phyloP scores from a whole-genome alignment of 345 rosid genomes.

The Acer negundo region DNA sequence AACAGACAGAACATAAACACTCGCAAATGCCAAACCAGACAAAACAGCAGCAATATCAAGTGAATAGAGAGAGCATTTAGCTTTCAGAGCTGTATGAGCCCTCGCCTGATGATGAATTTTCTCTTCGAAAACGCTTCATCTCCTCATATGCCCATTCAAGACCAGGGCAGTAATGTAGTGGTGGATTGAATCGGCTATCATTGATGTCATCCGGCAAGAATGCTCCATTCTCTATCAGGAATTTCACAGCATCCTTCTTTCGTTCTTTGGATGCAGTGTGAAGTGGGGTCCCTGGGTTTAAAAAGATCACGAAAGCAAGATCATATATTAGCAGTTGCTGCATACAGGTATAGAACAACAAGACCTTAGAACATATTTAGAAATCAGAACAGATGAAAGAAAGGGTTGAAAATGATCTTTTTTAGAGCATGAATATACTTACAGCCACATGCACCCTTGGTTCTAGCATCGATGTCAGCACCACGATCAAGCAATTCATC shows the following conservation, averaged over 20 bases:
- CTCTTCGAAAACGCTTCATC: slow-evolving; percentile 54
- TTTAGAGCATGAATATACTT: slow-evolving; percentile 23
- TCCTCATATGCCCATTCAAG: slow-evolving; percentile 99
- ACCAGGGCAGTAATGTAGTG: slow-evolving; percentile 91
- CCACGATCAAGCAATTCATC: slow-evolving; percentile 93
- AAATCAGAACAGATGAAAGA: background rate
- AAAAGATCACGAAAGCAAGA: background rate
- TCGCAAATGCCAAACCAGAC: background rate
- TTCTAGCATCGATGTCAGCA: slow-evolving; percentile 91
- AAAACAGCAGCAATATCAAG: background rate
- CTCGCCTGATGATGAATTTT: slow-evolving; percentile 46
- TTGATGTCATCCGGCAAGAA: slow-evolving; percentile 83
- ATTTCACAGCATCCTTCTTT: slow-evolving; percentile 83
- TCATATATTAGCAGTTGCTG: background rate
- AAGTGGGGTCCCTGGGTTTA: slow-evolving; percentile 83
- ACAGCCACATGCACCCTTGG: slow-evolving; percentile 94
- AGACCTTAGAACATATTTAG: background rate
- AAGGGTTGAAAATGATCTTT: background rate
- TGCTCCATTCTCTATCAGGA: slow-evolving; percentile 85
- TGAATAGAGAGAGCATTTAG: slow-evolving; percentile 18
- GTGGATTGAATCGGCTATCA: slow-evolving; percentile 90
- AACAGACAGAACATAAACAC: slow-evolving; percentile 7
- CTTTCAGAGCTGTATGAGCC: slow-evolving; percentile 56
- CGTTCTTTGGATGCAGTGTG: slow-evolving; percentile 88
- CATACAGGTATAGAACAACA: background rate